These are phyloP conservation scores for Nannochloropsis gaditana DNA, from an alignment of 108 stramenopile genomes.

Conservation along the genomic window DNA sequence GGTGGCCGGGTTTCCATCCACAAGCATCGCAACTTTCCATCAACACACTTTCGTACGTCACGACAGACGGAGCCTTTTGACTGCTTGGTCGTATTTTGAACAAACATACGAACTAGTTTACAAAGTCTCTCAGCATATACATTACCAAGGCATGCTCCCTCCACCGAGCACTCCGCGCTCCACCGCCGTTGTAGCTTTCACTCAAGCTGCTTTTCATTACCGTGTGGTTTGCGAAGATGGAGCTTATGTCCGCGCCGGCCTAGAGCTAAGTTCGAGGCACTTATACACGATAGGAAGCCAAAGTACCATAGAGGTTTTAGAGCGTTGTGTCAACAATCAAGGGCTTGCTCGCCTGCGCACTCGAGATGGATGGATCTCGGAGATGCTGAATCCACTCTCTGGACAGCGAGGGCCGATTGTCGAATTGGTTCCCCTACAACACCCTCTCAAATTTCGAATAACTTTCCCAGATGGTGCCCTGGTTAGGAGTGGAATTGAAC, in stretches of 20 bases:
- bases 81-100: too few relatives aligned
- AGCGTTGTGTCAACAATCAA: constrained; percentile 63
- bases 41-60: too few relatives aligned
- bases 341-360: constrained; percentile 63
- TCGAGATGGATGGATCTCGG: constrained; percentile 72
- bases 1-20: too few relatives aligned
- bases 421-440: constrained; percentile 63
- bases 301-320: constrained; percentile 58
- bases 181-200: background rate
- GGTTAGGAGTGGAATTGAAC: constrained; percentile 64
- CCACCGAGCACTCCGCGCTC: background rate
- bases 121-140: background rate
- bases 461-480: constrained; percentile 59
- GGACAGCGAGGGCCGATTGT: constrained; percentile 70
- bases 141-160: background rate
- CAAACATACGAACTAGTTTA: too few relatives aligned
- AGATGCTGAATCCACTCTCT: constrained; percentile 71
- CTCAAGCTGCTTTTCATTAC: constrained; percentile 22
- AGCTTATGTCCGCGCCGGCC: constrained; percentile 66
- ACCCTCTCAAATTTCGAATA: constrained; percentile 62
- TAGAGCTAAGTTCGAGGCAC: constrained; percentile 64
- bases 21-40: too few relatives aligned
- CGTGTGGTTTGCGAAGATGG: constrained; percentile 62
- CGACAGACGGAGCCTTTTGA: too few relatives aligned
- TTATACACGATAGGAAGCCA: constrained; percentile 64